phyloP scores from a whole-genome alignment of 495 filamentous ascomycete species.

The Lophiotrema nucula region DNA sequence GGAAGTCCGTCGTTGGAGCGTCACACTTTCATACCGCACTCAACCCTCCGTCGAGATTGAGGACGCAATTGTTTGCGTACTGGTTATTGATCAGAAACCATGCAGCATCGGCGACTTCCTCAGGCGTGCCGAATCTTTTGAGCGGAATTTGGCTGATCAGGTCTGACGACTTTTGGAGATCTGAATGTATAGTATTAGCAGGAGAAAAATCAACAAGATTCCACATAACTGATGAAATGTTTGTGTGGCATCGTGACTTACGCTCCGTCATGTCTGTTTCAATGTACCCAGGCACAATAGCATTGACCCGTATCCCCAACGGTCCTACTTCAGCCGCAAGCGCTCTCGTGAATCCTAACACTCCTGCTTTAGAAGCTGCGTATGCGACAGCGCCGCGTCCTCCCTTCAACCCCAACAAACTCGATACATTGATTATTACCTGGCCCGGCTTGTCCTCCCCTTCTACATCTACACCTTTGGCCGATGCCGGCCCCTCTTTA shows the following conservation, averaged over 20 bases:
- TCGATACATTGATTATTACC: conserved; percentile 75
- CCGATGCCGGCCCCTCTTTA: background rate
- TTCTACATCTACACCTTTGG: background rate
- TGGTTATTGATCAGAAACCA: conserved; percentile 72
- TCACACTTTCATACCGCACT: conserved; percentile 54
- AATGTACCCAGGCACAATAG: conserved; percentile 81
- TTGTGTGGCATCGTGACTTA: conserved; percentile 39
- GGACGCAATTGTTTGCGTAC: conserved; percentile 80
- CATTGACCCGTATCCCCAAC: conserved; percentile 67
- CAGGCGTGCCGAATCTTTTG: conserved; percentile 63
- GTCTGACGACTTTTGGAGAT: background rate
- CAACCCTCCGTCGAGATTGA: conserved; percentile 83
- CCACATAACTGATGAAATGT: no score
- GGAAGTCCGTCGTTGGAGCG: no score
- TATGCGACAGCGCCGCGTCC: conserved; percentile 68
- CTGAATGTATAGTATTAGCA: conserved; percentile 5
- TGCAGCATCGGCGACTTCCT: conserved; percentile 79
- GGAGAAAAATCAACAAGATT: no score
- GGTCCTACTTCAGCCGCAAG: conserved; percentile 62
- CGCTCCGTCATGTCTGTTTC: conserved; percentile 72
- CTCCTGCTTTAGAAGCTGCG: conserved; percentile 75
- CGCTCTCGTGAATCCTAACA: conserved; percentile 70
- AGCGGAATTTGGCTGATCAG: conserved; percentile 56
- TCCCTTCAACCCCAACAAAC: conserved; percentile 63
- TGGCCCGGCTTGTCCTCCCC: conserved; percentile 41